A percentile compares a stretch with the other conserved stretches of the same genome.
Evolutionary conservation across 768 basidiomycete species (phyloP).

Genomic region (Podaxis sp.): DNA sequence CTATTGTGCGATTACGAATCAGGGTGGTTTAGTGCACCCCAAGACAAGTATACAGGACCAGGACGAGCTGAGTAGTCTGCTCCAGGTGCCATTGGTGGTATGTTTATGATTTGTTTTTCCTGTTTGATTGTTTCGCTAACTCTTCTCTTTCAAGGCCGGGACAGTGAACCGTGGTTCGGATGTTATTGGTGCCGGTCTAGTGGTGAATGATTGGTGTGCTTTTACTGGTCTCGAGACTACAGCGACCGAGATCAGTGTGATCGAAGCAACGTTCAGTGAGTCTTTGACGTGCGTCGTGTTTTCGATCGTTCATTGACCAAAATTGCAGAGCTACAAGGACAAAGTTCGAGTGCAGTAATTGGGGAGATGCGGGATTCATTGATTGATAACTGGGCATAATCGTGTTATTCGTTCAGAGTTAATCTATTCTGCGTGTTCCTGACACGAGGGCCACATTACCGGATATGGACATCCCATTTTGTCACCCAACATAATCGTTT

Average conservation of each 20-base stretch:
- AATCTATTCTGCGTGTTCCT: not conserved
- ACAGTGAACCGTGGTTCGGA: conserved; percentile 99
- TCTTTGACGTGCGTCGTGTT: conserved; percentile 20
- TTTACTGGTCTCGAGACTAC: conserved; percentile 99
- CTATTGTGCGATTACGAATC: conserved; percentile 94
- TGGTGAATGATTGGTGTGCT: conserved; percentile 99
- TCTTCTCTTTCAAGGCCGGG: conserved; percentile 63
- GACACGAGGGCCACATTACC: not conserved
- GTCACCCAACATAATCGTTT: too few relatives aligned
- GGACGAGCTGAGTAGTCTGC: conserved; percentile 90
- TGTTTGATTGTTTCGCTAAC: conserved; percentile 3
- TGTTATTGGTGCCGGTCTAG: conserved; percentile 94
- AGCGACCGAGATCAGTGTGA: conserved; percentile 98
- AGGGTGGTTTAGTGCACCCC: conserved; percentile 97
- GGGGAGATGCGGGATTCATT: conserved; percentile 90
- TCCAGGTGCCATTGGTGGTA: conserved; percentile 95
- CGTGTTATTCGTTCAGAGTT: not conserved
- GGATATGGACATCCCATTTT: not conserved
- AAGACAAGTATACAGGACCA: conserved; percentile 97
- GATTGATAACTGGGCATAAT: conserved; percentile 89
- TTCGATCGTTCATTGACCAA: conserved; percentile 3
- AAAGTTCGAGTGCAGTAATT: conserved; percentile 78
- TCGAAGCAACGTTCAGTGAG: conserved; percentile 96
- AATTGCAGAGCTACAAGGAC: conserved; percentile 78
- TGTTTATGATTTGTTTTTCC: conserved; percentile 30